Evolutionary conservation across 75 land plant species (phyloP).

Genomic region (Larix kaempferi): DNA sequence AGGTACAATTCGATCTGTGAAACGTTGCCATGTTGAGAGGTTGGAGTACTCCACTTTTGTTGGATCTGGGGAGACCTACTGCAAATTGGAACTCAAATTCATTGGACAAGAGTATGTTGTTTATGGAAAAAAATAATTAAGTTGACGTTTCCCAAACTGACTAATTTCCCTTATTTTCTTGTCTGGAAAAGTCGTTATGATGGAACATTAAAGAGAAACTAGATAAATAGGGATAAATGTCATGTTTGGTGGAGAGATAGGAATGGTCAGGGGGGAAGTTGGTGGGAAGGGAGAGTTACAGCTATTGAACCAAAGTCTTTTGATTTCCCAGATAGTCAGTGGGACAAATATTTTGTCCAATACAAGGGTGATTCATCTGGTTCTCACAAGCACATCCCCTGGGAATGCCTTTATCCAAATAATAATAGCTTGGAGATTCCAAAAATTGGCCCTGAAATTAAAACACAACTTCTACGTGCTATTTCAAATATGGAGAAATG

Average conservation of each 20-base stretch:
- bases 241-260: constrained; percentile 93
- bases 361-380: constrained; percentile 53
- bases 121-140: constrained; percentile 40
- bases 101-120: constrained; percentile 43
- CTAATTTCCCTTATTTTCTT: constrained; percentile 77
- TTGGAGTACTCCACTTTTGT: constrained; percentile 61
- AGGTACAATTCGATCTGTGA: constrained; percentile 58
- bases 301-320: constrained; percentile 59
- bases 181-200: constrained; percentile 82
- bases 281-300: constrained; percentile 83
- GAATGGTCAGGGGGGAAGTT: constrained; percentile 73
- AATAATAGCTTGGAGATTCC: constrained; percentile 56
- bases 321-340: constrained; percentile 89
- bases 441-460: constrained; percentile 50
- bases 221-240: constrained; percentile 86
- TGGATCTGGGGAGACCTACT: constrained; percentile 86
- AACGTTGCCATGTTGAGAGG: constrained; percentile 65
- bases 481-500: constrained; percentile 41
- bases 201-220: constrained; percentile 59
- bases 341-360: constrained; percentile 69
- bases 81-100: constrained; percentile 74
- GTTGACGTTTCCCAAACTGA: constrained; percentile 77
- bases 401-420: constrained; percentile 81
- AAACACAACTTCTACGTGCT: constrained; percentile 30
- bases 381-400: constrained; percentile 79